Base-by-base conservation (phyloP, 768 basidiomycete genomes). In the Mycena floridula region DNA sequence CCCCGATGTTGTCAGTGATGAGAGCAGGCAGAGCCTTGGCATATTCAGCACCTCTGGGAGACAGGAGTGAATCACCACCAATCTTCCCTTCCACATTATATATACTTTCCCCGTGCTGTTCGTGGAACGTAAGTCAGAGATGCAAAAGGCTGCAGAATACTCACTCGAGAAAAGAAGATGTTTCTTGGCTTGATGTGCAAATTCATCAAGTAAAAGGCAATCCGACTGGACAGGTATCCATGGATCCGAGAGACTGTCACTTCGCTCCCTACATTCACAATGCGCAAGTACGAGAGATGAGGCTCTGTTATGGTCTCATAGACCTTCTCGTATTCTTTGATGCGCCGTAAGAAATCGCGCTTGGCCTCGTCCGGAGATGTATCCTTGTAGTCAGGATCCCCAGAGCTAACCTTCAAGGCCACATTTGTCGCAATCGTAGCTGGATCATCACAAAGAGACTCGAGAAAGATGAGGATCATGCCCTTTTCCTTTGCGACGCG, bases 131-230 rank as follows among this genome's bases (percentile, higher is more conserved):
- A 35, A 35, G 32, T 7, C 32, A 9, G 32, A 35, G 18, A 3
- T 15, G 15, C 32, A 35, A 18, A n/a, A n/a, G n/a, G n/a, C n/a
- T n/a, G n/a, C n/a, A n/a, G n/a, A n/a, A n/a, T n/a, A 65, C 84
- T 56, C 57, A 97, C 95, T 55, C 96, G 68, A 4, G 96, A 97
- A 48, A 99, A 78, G 66, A 92, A 99, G 49, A 99, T 98, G 59
- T 85, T 91, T 46, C 96, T 76, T 5, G 96, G 95, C 55, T 96
- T 96, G 54, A 99, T 70, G 64, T 99, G 96, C 55, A 98, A 63
- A 62, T 97, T 97, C 94, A 97, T 98, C 44, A 99, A 73, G 64
- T 94, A 99, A 67, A 95, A 99, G 16, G 92, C 95, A 52, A 99
- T 92, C 26, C 96, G 85, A 73, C 90, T 92, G 58, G 94, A 91